Evolutionary conservation across 805 yeast genomes (phyloP).

Genomic region (Yarrowia sp.): DNA sequence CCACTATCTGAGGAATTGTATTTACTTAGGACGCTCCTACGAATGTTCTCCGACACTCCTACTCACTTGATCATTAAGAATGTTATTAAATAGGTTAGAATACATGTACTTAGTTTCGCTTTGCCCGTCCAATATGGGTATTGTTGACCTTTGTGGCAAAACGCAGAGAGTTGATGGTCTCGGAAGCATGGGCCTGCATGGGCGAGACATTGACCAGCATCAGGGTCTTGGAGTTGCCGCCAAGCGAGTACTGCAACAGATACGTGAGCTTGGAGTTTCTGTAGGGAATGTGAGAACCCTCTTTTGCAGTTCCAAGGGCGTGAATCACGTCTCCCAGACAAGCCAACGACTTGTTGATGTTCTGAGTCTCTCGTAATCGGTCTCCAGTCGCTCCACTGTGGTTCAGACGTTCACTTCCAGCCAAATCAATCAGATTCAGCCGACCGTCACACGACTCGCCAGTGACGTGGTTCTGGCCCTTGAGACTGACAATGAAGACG

Average conservation of each 20-base stretch:
- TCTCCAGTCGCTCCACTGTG: conserved; percentile 77
- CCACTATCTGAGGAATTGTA: too few species aligned
- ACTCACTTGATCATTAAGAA: neutral
- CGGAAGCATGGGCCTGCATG: conserved; percentile 55
- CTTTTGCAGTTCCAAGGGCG: conserved; percentile 49
- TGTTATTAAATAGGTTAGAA: neutral
- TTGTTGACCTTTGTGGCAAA: conserved; percentile 64
- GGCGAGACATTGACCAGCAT: conserved; percentile 93
- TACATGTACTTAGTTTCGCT: neutral
- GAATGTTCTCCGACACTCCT: too few species aligned
- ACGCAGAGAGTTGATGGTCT: conserved; percentile 78
- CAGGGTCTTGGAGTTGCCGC: conserved; percentile 82
- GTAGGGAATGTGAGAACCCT: conserved; percentile 56
- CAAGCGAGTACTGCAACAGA: conserved; percentile 74
- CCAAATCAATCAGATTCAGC: conserved; percentile 81
- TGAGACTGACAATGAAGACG: conserved; percentile 61
- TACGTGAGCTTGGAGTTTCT: conserved; percentile 76
- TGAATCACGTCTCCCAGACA: conserved; percentile 86
- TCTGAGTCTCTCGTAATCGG: conserved; percentile 78
- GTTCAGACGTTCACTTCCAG: conserved; percentile 86
- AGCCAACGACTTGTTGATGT: conserved; percentile 84
- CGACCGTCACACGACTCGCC: conserved; percentile 54
- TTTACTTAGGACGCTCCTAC: too few species aligned
- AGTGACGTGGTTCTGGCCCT: conserved; percentile 51
- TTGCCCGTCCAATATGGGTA: conserved; percentile 28